phyloP scores from a whole-genome alignment of 192 early-diverging fungal genomes.

The Coemansia sp. region DNA sequence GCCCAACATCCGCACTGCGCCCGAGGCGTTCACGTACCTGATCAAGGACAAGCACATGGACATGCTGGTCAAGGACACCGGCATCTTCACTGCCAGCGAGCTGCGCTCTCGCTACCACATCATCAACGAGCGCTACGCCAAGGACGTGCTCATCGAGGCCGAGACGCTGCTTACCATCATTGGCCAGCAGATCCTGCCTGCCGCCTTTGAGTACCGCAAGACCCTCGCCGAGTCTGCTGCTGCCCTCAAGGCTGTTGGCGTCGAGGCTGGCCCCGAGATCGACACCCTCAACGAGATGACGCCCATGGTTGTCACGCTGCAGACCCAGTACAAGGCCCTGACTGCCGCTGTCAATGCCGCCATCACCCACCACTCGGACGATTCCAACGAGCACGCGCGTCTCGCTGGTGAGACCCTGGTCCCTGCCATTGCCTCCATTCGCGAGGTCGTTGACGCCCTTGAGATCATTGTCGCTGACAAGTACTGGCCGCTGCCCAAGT shows the following conservation, averaged over 20 bases:
- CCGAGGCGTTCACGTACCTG: conserved; percentile 87
- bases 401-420: conserved; percentile 61
- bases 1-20: conserved; percentile 91
- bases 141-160: conserved; percentile 93
- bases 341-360: conserved; percentile 58
- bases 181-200: conserved; percentile 83
- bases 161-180: conserved; percentile 84
- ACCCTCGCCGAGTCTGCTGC: conserved; percentile 79
- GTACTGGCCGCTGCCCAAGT: conserved; percentile 96
- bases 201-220: conserved; percentile 86
- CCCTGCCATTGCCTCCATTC: conserved; percentile 69
- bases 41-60: conserved; percentile 64
- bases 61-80: conserved; percentile 74
- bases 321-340: conserved; percentile 59
- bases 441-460: conserved; percentile 69
- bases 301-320: conserved; percentile 59
- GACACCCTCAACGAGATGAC: conserved; percentile 67
- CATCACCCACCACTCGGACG: conserved; percentile 45
- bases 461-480: conserved; percentile 86
- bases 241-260: conserved; percentile 62
- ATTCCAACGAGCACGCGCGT: conserved; percentile 66
- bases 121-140: conserved; percentile 95
- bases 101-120: conserved; percentile 93
- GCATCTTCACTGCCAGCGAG: conserved; percentile 86
- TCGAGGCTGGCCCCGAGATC: conserved; percentile 67